Evolutionary conservation across 805 yeast species (phyloP), one percentile per base, ranked within the genome.

Genomic region (Saccharomyces jurei): DNA sequence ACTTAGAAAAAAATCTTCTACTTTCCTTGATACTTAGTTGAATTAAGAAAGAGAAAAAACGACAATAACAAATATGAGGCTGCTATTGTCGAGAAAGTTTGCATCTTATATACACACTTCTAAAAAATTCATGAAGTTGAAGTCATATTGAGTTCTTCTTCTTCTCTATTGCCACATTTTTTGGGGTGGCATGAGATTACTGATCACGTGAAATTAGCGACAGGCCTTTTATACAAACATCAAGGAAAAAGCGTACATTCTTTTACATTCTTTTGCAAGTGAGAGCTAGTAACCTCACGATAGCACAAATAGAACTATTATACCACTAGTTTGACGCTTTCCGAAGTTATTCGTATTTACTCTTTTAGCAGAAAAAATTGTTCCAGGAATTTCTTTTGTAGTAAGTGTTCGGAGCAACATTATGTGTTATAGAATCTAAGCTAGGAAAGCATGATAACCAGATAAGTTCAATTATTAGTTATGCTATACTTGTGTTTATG

Each of bases 121-220:
- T 21, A 11, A 17, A 8, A n/a, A 36, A 17, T n/a, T 36, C 25
- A 9, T 17, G 44, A 36, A 17, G 6, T 36, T 36, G 11, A 36
- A 36, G 44, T n/a, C 22, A 36, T 36, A 17, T 17, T 36, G 44
- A 36, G 44, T 36, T 4, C 13, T 17, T 36, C 44, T 17, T 36
- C 44, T 17, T 36, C 44, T 36, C 17, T 17, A 36, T 8, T 36
- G 44, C 44, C 44, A 36, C 44, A 36, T 17, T 36, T 36, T 17
- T 36, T 36, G 25, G 9, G 44, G 44, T 36, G 44, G 44, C 44
- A 17, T 36, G 44, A 8, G 9, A 21, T 17, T 21, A 17, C 17
- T 32, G 36, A 27, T 50, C 56, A 53, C 56, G 56, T 53, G 56
- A 36, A 21, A 53, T 53, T 51, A 50, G 26, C 25, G 28, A 6